These are phyloP conservation scores for Platismatia glauca DNA, from an alignment of 495 filamentous ascomycete species.

Conservation along the genomic window DNA sequence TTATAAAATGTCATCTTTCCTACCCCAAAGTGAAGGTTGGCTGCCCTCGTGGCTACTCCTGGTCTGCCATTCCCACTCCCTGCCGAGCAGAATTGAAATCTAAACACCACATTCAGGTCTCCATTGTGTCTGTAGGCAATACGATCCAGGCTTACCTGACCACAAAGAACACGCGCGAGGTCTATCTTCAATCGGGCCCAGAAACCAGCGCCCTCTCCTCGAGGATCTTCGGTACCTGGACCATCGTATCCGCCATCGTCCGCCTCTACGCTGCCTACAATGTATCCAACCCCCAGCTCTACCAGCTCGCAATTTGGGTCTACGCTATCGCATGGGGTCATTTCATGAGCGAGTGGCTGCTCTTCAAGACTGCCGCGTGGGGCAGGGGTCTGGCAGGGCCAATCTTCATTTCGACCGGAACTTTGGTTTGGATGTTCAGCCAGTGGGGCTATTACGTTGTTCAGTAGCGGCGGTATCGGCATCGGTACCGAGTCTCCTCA, in stretches of 20 bases:
- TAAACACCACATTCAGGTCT: constrained; percentile 24
- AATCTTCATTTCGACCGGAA: constrained; percentile 59
- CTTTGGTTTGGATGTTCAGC: constrained; percentile 70
- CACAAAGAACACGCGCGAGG: constrained; percentile 59
- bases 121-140: constrained; percentile 69
- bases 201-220: constrained; percentile 40
- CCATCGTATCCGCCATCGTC: constrained; percentile 63
- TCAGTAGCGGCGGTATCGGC: background rate
- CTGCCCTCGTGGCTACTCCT: constrained; percentile 62
- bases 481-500: too few relatives aligned
- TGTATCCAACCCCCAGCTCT: constrained; percentile 58
- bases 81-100: constrained; percentile 8
- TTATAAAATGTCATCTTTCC: constrained; percentile 13
- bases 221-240: constrained; percentile 87
- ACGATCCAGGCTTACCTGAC: constrained; percentile 71
- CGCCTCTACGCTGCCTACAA: constrained; percentile 82
- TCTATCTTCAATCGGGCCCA: constrained; percentile 53
- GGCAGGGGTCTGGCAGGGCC: constrained; percentile 63
- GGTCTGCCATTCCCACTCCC: constrained; percentile 32
- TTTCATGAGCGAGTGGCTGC: constrained; percentile 71
- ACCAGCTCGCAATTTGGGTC: constrained; percentile 70
- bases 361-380: constrained; percentile 62
- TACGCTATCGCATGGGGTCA: constrained; percentile 72
- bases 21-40: constrained; percentile 49
- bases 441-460: constrained; percentile 59